phyloP scores from a whole-genome alignment of 352 stramenopile genomes.

The Phytophthora sojae region DNA sequence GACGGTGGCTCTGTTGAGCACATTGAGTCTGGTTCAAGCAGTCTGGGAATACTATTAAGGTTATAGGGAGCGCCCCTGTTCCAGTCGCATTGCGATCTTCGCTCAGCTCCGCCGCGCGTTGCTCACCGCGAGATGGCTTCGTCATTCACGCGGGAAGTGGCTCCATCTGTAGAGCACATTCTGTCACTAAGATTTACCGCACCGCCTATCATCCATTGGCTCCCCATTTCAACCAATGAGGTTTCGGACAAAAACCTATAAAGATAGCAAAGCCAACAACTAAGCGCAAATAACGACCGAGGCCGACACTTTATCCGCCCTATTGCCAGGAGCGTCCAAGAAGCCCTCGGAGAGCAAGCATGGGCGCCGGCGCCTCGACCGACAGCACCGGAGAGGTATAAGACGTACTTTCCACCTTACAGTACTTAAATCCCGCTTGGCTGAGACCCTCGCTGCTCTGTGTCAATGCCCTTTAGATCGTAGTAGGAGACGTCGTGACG shows the following conservation, averaged over 20 bases:
- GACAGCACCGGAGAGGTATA: slow-evolving; percentile 41
- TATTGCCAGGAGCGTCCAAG: neutral
- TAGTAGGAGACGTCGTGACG: slow-evolving; percentile 68
- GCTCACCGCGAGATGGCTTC: neutral
- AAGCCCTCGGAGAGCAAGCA: slow-evolving; percentile 18
- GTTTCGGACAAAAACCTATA: neutral
- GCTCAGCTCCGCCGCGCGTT: neutral
- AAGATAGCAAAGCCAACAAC: slow-evolving; percentile 4
- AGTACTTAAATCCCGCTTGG: neutral
- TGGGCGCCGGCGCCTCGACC: slow-evolving; percentile 50
- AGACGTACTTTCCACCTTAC: neutral
- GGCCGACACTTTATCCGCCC: neutral
- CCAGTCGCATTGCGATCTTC: neutral
- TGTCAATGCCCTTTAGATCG: slow-evolving; percentile 44
- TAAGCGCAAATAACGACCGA: slow-evolving; percentile 5
- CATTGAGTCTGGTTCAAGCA: neutral
- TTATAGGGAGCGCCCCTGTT: too few species aligned
- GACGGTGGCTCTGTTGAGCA: neutral
- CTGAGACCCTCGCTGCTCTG: slow-evolving; percentile 2
- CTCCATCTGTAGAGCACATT: neutral
- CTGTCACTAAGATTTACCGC: neutral
- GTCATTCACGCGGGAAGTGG: neutral
- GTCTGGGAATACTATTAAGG: neutral
- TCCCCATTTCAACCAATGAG: neutral
- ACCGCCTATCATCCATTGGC: neutral